A percentile compares a stretch with the other conserved stretches of the same genome.
phyloP scores from a whole-genome alignment of 208 protist genomes.

The Sergeia podlipaevii region DNA sequence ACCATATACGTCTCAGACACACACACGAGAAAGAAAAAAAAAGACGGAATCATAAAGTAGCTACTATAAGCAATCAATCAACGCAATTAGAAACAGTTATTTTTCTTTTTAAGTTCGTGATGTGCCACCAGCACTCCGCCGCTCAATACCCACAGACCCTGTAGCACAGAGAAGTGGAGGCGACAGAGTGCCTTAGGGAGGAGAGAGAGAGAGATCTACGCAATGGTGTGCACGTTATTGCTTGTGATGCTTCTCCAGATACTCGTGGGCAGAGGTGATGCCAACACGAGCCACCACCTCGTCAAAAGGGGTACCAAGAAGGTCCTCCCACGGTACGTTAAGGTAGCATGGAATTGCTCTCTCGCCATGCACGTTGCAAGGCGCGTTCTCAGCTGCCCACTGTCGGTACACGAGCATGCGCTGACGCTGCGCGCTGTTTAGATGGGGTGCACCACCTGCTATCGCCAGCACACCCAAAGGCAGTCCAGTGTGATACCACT shows the following conservation, averaged over 20 bases:
- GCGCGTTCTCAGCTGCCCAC: conserved; percentile 59
- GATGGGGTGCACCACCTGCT: conserved; percentile 53
- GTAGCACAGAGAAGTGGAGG: too few species aligned
- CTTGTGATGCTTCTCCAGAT: conserved; percentile 20
- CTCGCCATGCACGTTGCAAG: conserved; percentile 40
- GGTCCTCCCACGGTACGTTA: conserved; percentile 73
- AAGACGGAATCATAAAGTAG: too few species aligned
- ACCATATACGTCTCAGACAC: too few species aligned
- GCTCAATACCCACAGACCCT: too few species aligned
- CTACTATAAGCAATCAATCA: too few species aligned
- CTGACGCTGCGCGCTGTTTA: conserved; percentile 35
- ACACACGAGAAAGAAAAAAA: too few species aligned
- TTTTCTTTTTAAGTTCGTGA: too few species aligned
- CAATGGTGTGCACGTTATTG: background rate
- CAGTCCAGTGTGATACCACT: conserved; percentile 80
- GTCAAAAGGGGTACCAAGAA: conserved; percentile 48
- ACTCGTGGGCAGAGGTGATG: conserved; percentile 64
- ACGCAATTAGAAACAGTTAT: too few species aligned
- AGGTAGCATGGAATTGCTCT: conserved; percentile 51
- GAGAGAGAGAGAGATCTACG: background rate
- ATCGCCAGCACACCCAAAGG: conserved; percentile 70
- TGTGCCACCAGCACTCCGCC: too few species aligned
- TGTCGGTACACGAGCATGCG: conserved; percentile 44
- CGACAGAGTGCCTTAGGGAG: too few species aligned
- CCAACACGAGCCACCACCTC: conserved; percentile 44